A percentile compares a stretch with the other conserved stretches of the same genome.
Evolutionary conservation across 2,329 filamentous ascomycete genomes (phyloP).

Genomic region (Leptographium procerum): DNA sequence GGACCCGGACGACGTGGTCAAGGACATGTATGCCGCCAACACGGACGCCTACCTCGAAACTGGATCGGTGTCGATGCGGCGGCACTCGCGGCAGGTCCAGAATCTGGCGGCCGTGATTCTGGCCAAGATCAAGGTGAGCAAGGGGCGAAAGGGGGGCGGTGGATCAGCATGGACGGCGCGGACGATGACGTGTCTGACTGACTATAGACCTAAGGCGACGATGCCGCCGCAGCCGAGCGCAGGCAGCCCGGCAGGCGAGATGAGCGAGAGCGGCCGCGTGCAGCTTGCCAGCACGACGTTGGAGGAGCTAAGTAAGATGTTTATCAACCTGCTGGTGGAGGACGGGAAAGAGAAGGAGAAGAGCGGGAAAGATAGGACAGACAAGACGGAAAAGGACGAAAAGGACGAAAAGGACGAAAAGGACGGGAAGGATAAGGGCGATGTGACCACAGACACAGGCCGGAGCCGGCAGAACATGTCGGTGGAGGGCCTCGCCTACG

Average conservation of each 20-base stretch:
- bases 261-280: slow-evolving; percentile 15
- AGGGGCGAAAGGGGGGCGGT: background rate
- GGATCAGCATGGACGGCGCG: background rate
- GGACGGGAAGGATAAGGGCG: slow-evolving; percentile 23
- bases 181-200: slow-evolving; percentile 28
- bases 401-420: slow-evolving; percentile 10
- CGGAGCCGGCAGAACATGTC: slow-evolving; percentile 20
- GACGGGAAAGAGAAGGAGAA: slow-evolving; percentile 9
- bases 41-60: slow-evolving; percentile 47
- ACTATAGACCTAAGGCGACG: slow-evolving; percentile 39
- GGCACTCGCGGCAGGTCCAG: slow-evolving; percentile 50
- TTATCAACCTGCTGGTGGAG: slow-evolving; percentile 54
- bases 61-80: slow-evolving; percentile 47
- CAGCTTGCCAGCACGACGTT: slow-evolving; percentile 47
- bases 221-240: slow-evolving; percentile 31
- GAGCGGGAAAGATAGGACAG: background rate
- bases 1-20: slow-evolving; percentile 45
- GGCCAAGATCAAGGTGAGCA: slow-evolving; percentile 60
- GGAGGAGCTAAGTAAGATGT: slow-evolving; percentile 53
- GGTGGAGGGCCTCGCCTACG: slow-evolving; percentile 85
- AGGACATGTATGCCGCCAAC: slow-evolving; percentile 36
- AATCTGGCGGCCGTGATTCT: slow-evolving; percentile 63
- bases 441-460: slow-evolving; percentile 46
- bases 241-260: slow-evolving; percentile 19
- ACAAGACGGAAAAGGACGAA: background rate